Evolutionary conservation across 2,329 filamentous ascomycete genomes (phyloP).

Genomic region (Fusarium sulawesiense): DNA sequence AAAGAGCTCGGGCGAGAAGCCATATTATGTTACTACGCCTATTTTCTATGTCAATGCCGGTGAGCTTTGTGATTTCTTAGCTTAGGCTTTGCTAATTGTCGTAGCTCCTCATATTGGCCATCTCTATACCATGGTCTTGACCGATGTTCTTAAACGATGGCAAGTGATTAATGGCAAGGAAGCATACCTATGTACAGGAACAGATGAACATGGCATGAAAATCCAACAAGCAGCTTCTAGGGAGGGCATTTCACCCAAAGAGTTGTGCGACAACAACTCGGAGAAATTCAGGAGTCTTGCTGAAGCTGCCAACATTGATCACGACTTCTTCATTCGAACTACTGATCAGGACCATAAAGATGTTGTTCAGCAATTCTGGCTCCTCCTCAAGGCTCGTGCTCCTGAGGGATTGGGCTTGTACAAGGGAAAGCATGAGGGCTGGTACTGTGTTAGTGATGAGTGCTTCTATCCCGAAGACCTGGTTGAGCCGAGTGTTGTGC

Average conservation of each 20-base stretch:
- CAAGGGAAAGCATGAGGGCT: slow-evolving; percentile 86
- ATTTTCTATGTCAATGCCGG: slow-evolving; percentile 99
- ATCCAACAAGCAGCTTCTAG: slow-evolving; percentile 86
- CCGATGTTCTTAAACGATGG: slow-evolving; percentile 94
- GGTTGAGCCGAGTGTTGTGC: slow-evolving; percentile 79
- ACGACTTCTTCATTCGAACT: slow-evolving; percentile 93
- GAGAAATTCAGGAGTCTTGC: slow-evolving; percentile 83
- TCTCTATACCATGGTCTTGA: slow-evolving; percentile 90
- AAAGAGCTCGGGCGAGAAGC: slow-evolving; percentile 70
- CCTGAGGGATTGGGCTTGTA: slow-evolving; percentile 80
- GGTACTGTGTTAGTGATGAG: slow-evolving; percentile 97
- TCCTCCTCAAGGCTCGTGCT: slow-evolving; percentile 68
- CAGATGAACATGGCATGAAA: slow-evolving; percentile 98
- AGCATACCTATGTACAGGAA: slow-evolving; percentile 87
- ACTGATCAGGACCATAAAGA: slow-evolving; percentile 85
- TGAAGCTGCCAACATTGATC: slow-evolving; percentile 72
- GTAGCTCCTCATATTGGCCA: slow-evolving; percentile 93
- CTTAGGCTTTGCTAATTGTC: not conserved
- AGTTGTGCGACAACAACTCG: slow-evolving; percentile 89
- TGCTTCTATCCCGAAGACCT: slow-evolving; percentile 88
- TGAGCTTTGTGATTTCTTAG: slow-evolving; percentile 51
- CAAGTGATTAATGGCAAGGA: slow-evolving; percentile 77
- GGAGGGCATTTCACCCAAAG: slow-evolving; percentile 76
- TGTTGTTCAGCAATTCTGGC: slow-evolving; percentile 91
- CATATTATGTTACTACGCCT: slow-evolving; percentile 94